Evolutionary conservation across 805 yeast species (phyloP), one percentile per base, ranked within the genome.

Genomic region (Hemisphaericaspora nanyangensis): DNA sequence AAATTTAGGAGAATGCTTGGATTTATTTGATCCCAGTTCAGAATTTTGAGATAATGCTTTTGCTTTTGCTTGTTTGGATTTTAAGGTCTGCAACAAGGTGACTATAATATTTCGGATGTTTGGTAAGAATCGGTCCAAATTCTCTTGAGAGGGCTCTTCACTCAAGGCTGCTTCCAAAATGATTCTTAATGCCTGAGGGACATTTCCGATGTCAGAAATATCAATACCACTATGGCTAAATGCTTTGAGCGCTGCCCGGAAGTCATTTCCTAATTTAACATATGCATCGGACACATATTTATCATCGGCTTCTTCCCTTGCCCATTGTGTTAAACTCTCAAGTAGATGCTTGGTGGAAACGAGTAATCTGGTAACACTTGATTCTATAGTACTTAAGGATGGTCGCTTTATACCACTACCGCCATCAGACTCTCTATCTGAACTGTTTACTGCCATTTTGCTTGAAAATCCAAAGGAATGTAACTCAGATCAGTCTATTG

Each of bases 231-330:
- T 82, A 40, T 72, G 73, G 5, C 80, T 65, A 57, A 91, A 90
- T 3, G 95, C 85, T 43, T 87, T 74, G 17, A 90, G 80, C 1
- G 95, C 86, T 3, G 85, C 78, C 49, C 91, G 81, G 69, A 89
- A 93, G 60, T 91, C 97, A 54, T 90, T 93, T 0, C 99, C 99
- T 20, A 93, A 73, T 47, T 79, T 82, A 12, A 93, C 99, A 58
- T 88, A 93, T 3, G 89, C 85, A 51, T 89, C 87, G 2, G 96
- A 87, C 2, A 93, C 97, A 46, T 78, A 86, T 40, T 77, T 77
- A 33, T 90, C 98, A 17, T 82, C 74, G 5, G 87, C 89, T n/a
- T 76, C 72, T 17, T 77, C 79, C 44, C 78, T 72, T 1, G 98
- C 90, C 99, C 99, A 93, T 44, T 80, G 86, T 0, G 95, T 87